Conservation (phyloP, 495 filamentous ascomycete genomes). For the Penicillium daleae region DNA sequence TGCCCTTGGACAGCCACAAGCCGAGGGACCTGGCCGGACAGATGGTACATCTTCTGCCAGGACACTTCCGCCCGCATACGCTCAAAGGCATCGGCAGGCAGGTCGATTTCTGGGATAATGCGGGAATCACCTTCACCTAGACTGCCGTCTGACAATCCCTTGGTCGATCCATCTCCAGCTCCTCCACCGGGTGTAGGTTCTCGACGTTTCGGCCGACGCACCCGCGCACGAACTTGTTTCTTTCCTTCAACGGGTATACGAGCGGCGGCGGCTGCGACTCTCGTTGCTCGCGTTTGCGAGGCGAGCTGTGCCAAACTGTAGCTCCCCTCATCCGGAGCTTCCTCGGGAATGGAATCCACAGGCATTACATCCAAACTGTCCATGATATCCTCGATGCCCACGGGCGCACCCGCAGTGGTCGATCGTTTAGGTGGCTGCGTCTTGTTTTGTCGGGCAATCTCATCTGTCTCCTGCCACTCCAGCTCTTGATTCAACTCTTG, state of each 20-base stretch:
- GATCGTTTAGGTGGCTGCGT: slow-evolving; percentile 22
- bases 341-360: slow-evolving; percentile 18
- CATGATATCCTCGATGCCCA: slow-evolving; percentile 46
- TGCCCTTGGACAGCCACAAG: slow-evolving; percentile 90
- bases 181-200: slow-evolving; percentile 32
- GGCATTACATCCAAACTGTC: slow-evolving; percentile 38
- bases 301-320: slow-evolving; percentile 29
- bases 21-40: slow-evolving; percentile 88
- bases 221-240: slow-evolving; percentile 32
- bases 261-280: slow-evolving; percentile 11
- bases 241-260: slow-evolving; percentile 19
- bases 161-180: neutral
- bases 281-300: slow-evolving; percentile 22
- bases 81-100: slow-evolving; percentile 67
- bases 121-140: slow-evolving; percentile 81
- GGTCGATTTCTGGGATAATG: slow-evolving; percentile 68
- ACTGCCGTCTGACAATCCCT: slow-evolving; percentile 42
- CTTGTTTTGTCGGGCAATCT: slow-evolving; percentile 36
- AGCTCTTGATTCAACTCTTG: slow-evolving; percentile 59
- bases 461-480: slow-evolving; percentile 51
- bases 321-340: slow-evolving; percentile 26
- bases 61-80: slow-evolving; percentile 72
- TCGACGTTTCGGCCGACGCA: slow-evolving; percentile 39
- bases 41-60: slow-evolving; percentile 93
- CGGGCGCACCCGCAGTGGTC: slow-evolving; percentile 15